A percentile compares a stretch with the other conserved stretches of the same genome.
Conservation (phyloP, 306 rosid species). For the Pachyrhizus erosus region DNA sequence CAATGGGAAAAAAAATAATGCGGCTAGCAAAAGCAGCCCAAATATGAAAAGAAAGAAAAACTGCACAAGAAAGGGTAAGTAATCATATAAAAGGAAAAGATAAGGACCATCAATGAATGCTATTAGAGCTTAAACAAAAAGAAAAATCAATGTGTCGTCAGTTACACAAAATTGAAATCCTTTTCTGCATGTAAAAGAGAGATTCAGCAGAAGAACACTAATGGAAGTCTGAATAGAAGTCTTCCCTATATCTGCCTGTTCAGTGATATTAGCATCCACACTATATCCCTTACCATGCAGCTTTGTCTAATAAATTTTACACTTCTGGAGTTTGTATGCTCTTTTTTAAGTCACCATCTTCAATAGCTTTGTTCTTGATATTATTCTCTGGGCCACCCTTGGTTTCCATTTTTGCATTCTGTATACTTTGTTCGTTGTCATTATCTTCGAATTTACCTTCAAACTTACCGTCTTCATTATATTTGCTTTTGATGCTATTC, state of each 20-base stretch:
- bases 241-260: neutral
- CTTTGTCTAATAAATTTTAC: slow-evolving; percentile 18
- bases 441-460: neutral
- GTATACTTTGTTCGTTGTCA: slow-evolving; percentile 4
- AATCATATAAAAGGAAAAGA: neutral
- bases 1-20: neutral
- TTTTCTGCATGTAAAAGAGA: neutral
- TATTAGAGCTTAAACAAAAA: neutral
- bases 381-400: slow-evolving; percentile 7
- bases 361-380: slow-evolving; percentile 33
- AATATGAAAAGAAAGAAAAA: slow-evolving; percentile 10
- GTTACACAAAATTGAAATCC: slow-evolving; percentile 21
- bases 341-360: slow-evolving; percentile 11
- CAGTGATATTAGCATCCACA: neutral
- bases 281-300: neutral
- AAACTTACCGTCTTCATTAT: neutral
- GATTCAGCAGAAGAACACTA: neutral
- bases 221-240: neutral
- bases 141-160: neutral
- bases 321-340: neutral
- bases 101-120: slow-evolving; percentile 8
- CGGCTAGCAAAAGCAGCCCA: slow-evolving; percentile 25
- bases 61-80: neutral
- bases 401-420: neutral
- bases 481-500: neutral